Conservation (phyloP, 2,329 filamentous ascomycete species). For the Alternaria burnsii region DNA sequence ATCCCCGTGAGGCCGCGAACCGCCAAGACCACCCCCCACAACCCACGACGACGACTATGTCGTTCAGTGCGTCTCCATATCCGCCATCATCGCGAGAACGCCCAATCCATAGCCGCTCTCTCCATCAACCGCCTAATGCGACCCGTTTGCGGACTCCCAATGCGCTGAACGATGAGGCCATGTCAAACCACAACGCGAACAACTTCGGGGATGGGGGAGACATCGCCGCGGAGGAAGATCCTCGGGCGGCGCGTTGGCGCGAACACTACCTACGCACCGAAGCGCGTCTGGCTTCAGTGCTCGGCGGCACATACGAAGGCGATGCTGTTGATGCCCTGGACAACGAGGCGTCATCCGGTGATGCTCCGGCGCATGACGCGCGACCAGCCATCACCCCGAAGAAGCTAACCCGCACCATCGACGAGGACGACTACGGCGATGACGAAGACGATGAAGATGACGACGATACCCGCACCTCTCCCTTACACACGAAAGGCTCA, state of each 20-base stretch:
- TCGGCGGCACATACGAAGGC: constrained; percentile 58
- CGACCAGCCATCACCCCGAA: constrained; percentile 66
- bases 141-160: constrained; percentile 54
- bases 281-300: constrained; percentile 78
- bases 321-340: constrained; percentile 37
- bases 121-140: constrained; percentile 45
- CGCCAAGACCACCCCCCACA: constrained; percentile 44
- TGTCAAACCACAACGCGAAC: constrained; percentile 51
- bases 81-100: constrained; percentile 53
- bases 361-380: constrained; percentile 54
- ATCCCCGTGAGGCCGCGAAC: constrained; percentile 46
- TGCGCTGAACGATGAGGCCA: constrained; percentile 56
- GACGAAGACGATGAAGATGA: constrained; percentile 70
- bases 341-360: constrained; percentile 36
- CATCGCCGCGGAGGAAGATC: constrained; percentile 57
- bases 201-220: constrained; percentile 51
- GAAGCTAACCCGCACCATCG: constrained; percentile 77
- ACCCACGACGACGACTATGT: constrained; percentile 47
- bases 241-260: constrained; percentile 68
- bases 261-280: constrained; percentile 81
- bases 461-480: constrained; percentile 55
- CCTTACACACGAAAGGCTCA: constrained; percentile 61
- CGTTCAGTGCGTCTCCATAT: constrained; percentile 49
- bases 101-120: constrained; percentile 53
- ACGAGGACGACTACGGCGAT: constrained; percentile 86